A percentile compares a stretch with the other conserved stretches of the same genome.
Evolutionary conservation across 768 basidiomycete species (phyloP).

Genomic region (Kwoniella shandongensis): DNA sequence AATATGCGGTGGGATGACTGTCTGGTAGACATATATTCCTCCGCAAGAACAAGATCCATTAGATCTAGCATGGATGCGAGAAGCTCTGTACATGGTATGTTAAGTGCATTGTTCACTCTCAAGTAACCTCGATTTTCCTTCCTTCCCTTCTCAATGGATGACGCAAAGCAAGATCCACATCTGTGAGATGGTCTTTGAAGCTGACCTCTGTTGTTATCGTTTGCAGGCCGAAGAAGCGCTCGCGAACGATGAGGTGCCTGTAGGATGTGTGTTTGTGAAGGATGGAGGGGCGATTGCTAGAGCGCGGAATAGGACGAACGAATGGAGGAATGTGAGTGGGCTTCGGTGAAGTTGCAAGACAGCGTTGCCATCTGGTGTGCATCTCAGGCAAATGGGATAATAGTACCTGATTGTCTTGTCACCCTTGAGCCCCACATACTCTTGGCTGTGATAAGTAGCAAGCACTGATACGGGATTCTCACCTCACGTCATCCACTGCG

Average conservation of each 20-base stretch:
- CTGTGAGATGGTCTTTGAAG: neutral
- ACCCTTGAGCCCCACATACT: too few species aligned
- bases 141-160: neutral
- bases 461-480: too few species aligned
- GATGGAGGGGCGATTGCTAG: slow-evolving; percentile 72
- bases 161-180: too few species aligned
- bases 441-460: too few species aligned
- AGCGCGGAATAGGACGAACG: slow-evolving; percentile 91
- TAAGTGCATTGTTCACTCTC: too few species aligned
- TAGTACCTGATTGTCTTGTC: too few species aligned
- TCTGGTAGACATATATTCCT: slow-evolving; percentile 48
- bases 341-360: too few species aligned
- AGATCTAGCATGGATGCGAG: slow-evolving; percentile 69
- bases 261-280: slow-evolving; percentile 92
- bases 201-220: neutral
- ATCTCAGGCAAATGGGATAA: too few species aligned
- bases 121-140: too few species aligned
- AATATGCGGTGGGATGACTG: too few species aligned
- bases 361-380: too few species aligned
- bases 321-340: slow-evolving; percentile 82
- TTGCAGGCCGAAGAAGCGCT: slow-evolving; percentile 67
- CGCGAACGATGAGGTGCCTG: slow-evolving; percentile 82
- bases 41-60: slow-evolving; percentile 52
- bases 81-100: slow-evolving; percentile 76
- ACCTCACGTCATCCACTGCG: too few species aligned